phyloP scores from a whole-genome alignment of 345 rosid genomes.

The Conringia planisiliqua region DNA sequence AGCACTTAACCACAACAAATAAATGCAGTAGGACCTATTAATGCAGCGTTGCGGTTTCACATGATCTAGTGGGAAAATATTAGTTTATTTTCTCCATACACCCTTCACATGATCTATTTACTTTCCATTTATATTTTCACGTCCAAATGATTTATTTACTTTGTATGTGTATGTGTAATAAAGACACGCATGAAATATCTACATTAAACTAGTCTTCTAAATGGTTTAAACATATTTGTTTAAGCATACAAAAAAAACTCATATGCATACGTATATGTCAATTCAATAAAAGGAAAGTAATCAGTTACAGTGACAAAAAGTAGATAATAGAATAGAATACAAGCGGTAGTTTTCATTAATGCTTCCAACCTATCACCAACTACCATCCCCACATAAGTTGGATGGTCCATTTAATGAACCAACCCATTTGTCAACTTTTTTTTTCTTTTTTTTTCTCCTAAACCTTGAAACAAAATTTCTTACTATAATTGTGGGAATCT shows the following conservation, averaged over 20 bases:
- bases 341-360: slow-evolving; percentile 21
- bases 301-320: background rate
- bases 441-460: background rate
- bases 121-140: background rate
- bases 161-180: background rate
- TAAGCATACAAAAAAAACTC: background rate
- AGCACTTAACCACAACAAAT: background rate
- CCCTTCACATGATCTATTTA: background rate
- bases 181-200: background rate
- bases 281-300: background rate
- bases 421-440: background rate
- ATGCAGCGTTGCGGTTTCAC: slow-evolving; percentile 1
- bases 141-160: background rate
- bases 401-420: slow-evolving; percentile 28
- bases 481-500: background rate
- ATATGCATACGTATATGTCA: background rate
- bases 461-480: background rate
- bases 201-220: background rate
- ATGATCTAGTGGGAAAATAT: background rate
- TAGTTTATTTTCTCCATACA: background rate
- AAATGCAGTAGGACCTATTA: slow-evolving; percentile 13
- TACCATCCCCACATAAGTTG: slow-evolving; percentile 30
- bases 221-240: background rate
- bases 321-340: background rate
- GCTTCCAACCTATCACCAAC: slow-evolving; percentile 24